Evolutionary conservation across 225 moss, liverwort and hornwort genomes (phyloP), one percentile per base, ranked within the genome.

Genomic region (Bryoerythrophyllum caledonicum): DNA sequence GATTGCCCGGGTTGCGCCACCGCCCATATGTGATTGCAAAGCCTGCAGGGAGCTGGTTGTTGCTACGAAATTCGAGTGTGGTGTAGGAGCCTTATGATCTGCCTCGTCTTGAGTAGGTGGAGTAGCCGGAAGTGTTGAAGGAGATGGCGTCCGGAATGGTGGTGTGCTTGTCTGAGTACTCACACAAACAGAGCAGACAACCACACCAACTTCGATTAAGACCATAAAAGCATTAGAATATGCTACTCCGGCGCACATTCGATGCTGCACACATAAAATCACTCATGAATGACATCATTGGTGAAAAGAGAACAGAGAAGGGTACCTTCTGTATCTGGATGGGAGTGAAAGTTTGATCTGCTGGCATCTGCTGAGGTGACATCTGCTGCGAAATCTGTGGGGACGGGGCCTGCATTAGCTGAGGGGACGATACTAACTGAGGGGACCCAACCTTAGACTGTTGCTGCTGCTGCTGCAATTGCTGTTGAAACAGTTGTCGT

Each of bases 131-230:
- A 95, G 88, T 56, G 90, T 73, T 48, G 93, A 93, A 67, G 99
- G 99, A 7, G 99, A 99, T 38, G 99, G 91, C 21, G 93, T 95
- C 73, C 95, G 93, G 76, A 99, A 86, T 56, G 99, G 99, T 19
- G 93, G 99, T 7, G 99, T 95, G 60, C 86, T 83, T 56, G 95
- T 91, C 91, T 95, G 84, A 70, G 58, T 46, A n/a, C 43, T 64
- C 73, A 79, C 73, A 65, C 44, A 79, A 54, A 68, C 17, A 67
- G 38, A 72, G 51, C 37, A 75, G 20, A 59, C 12, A 69, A 73
- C 30, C 37, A 28, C 25, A 48, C 74, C 69, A 85, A 37, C 51
- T 68, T 77, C 71, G 65, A 38, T 15, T 55, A 32, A 32, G 16
- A 74, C 54, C 63, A 70, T 52, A 44, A 35, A 54, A 74, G 12